Conservation (phyloP, 306 rosid species). For the Malus sieversii region DNA sequence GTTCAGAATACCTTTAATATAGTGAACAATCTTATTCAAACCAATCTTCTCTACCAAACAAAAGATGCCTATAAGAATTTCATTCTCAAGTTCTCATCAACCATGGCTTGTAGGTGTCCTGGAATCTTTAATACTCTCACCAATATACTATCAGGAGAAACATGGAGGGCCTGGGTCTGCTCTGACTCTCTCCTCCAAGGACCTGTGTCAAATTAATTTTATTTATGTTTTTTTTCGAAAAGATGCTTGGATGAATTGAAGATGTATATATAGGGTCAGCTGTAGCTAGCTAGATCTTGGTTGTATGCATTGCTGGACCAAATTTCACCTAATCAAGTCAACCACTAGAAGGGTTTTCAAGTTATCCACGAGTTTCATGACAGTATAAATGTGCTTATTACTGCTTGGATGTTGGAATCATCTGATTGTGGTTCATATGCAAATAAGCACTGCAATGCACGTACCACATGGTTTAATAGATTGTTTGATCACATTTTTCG, state of each 20-base stretch:
- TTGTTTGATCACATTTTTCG: not conserved
- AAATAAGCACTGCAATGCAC: not conserved
- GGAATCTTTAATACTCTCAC: no score
- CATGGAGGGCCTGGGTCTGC: not conserved
- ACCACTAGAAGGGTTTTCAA: not conserved
- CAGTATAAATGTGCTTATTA: not conserved
- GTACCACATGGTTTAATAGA: not conserved
- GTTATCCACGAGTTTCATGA: not conserved
- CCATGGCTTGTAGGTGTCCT: no score
- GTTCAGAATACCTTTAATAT: no score
- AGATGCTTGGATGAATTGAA: not conserved
- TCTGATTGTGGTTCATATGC: not conserved
- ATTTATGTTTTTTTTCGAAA: not conserved
- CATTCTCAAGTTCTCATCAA: not conserved
- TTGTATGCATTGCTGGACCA: not conserved
- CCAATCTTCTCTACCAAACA: no score
- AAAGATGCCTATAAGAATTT: not conserved
- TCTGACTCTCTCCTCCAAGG: no score
- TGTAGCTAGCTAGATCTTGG: not conserved
- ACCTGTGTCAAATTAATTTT: not conserved
- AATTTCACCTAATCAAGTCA: not conserved
- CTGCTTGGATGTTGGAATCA: not conserved
- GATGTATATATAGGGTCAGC: no score
- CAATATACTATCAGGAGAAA: no score
- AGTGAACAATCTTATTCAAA: not conserved